A percentile compares a stretch with the other conserved stretches of the same genome.
Evolutionary conservation across 257 asterid genomes (phyloP).

Genomic region (Gardenia jasminoides): DNA sequence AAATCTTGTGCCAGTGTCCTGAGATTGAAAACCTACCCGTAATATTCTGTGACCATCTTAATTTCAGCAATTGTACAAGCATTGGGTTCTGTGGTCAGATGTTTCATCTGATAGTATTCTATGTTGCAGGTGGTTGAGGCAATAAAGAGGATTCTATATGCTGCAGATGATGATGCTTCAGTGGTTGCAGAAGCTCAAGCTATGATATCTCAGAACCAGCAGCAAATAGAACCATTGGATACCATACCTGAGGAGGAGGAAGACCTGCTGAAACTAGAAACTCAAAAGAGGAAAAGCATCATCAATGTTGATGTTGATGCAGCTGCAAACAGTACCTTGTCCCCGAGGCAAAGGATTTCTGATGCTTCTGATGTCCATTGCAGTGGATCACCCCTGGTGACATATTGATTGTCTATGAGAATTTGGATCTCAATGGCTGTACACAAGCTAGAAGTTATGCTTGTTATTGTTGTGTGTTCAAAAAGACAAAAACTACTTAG

Average conservation of each 20-base stretch:
- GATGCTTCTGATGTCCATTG: slow-evolving; percentile 81
- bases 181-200: slow-evolving; percentile 78
- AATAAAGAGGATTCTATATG: slow-evolving; percentile 60
- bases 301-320: slow-evolving; percentile 69
- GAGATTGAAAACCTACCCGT: slow-evolving; percentile 64
- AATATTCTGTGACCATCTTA: slow-evolving; percentile 12
- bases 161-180: slow-evolving; percentile 66
- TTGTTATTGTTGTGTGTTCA: background rate
- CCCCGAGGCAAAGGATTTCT: slow-evolving; percentile 77
- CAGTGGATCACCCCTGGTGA: slow-evolving; percentile 76
- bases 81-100: background rate
- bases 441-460: background rate
- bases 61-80: slow-evolving; percentile 1
- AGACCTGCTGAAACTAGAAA: slow-evolving; percentile 46
- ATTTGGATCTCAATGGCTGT: background rate
- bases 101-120: background rate
- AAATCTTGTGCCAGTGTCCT: slow-evolving; percentile 77
- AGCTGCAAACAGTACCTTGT: slow-evolving; percentile 67
- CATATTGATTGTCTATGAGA: slow-evolving; percentile 36
- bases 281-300: slow-evolving; percentile 81
- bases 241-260: slow-evolving; percentile 46
- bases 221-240: slow-evolving; percentile 35
- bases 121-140: slow-evolving; percentile 65
- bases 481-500: background rate
- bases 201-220: slow-evolving; percentile 46